Evolutionary conservation across 2,329 filamentous ascomycete species (phyloP).

Genomic region (Clarireedia hainanense): DNA sequence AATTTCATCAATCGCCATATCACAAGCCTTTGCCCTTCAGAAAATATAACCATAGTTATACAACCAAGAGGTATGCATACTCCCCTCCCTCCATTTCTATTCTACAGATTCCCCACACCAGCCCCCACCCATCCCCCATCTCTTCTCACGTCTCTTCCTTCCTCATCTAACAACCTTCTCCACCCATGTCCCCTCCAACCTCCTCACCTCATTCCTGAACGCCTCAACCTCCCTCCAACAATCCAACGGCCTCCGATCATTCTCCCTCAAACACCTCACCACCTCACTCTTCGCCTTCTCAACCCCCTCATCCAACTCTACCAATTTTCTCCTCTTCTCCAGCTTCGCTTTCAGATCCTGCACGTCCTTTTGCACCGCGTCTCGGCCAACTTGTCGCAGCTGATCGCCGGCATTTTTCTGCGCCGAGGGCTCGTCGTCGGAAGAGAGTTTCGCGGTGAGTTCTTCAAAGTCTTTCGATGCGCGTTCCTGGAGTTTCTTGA

Average conservation of each 20-base stretch:
- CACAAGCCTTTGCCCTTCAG: too few species aligned
- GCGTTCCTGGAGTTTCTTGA: conserved; percentile 66
- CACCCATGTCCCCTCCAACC: conserved; percentile 80
- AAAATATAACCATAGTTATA: too few species aligned
- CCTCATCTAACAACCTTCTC: conserved; percentile 57
- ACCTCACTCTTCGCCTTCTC: conserved; percentile 69
- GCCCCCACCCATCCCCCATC: not conserved
- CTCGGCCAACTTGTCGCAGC: conserved; percentile 31
- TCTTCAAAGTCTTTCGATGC: conserved; percentile 62
- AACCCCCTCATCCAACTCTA: conserved; percentile 63
- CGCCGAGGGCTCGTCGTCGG: conserved; percentile 9
- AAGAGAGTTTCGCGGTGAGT: conserved; percentile 56
- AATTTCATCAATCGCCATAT: too few species aligned
- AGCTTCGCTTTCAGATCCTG: conserved; percentile 51
- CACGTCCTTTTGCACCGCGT: conserved; percentile 52
- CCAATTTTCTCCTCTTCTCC: conserved; percentile 54
- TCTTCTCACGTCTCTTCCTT: not conserved
- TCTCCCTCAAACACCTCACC: conserved; percentile 69
- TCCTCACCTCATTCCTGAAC: conserved; percentile 84
- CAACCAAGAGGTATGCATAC: too few species aligned
- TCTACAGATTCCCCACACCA: too few species aligned
- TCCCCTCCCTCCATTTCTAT: too few species aligned
- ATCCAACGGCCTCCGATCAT: conserved; percentile 83
- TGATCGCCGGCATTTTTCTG: conserved; percentile 27
- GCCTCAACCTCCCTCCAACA: conserved; percentile 90